A percentile compares a stretch with the other conserved stretches of the same genome.
These are phyloP conservation scores for Candida mattraensis DNA, from an alignment of 805 yeast species.

Conservation along the genomic window DNA sequence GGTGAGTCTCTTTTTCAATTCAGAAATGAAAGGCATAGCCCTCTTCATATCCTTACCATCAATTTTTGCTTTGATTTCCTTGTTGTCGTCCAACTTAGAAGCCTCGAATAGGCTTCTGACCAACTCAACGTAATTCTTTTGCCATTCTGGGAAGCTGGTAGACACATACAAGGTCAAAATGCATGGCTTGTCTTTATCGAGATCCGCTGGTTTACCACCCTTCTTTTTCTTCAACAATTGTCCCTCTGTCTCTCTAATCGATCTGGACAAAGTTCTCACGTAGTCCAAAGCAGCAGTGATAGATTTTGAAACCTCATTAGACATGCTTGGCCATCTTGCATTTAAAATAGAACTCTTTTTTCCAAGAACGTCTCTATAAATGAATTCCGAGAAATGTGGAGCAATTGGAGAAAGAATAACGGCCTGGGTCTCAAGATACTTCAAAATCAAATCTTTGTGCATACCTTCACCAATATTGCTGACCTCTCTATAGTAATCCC, in stretches of 20 bases:
- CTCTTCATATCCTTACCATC: conserved; percentile 89
- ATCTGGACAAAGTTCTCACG: conserved; percentile 73
- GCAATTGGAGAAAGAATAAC: conserved; percentile 88
- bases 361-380: conserved; percentile 80
- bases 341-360: conserved; percentile 64
- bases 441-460: conserved; percentile 79
- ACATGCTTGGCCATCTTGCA: conserved; percentile 78
- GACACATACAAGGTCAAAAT: conserved; percentile 73
- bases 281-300: conserved; percentile 72
- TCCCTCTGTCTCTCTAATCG: conserved; percentile 93
- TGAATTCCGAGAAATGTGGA: conserved; percentile 91
- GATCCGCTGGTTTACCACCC: conserved; percentile 72
- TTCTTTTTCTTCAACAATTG: conserved; percentile 82
- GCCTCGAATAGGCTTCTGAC: conserved; percentile 73
- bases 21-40: conserved; percentile 95
- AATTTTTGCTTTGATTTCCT: conserved; percentile 60
- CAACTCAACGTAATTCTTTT: conserved; percentile 57
- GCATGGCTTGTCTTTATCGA: conserved; percentile 74
- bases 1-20: conserved; percentile 76
- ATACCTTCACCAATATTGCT: conserved; percentile 53
- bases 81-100: conserved; percentile 64
- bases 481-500: conserved; percentile 94
- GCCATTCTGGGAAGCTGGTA: conserved; percentile 75
- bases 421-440: conserved; percentile 85
- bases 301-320: conserved; percentile 60